Conservation (phyloP, 495 filamentous ascomycete genomes). For the Penicillium cosmopolitanum region DNA sequence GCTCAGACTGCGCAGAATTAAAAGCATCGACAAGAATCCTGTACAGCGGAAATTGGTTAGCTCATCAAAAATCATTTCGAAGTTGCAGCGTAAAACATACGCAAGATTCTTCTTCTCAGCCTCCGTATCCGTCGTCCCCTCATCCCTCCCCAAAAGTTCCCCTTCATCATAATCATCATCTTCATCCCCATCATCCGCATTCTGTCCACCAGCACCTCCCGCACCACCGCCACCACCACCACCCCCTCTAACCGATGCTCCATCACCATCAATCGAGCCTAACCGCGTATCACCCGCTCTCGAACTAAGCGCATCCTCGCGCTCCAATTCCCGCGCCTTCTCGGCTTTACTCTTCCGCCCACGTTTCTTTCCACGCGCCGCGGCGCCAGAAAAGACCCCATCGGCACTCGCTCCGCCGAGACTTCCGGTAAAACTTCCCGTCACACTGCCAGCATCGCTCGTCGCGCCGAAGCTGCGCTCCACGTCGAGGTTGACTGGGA, state of each 20-base stretch:
- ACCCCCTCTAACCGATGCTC: slow-evolving; percentile 46
- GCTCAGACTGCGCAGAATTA: slow-evolving; percentile 65
- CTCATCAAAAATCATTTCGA: background rate
- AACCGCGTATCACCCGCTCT: slow-evolving; percentile 53
- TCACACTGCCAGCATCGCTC: slow-evolving; percentile 69
- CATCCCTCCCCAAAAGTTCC: slow-evolving; percentile 62
- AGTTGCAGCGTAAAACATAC: slow-evolving; percentile 37
- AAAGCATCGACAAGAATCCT: slow-evolving; percentile 73
- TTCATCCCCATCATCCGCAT: slow-evolving; percentile 66
- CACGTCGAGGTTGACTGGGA: slow-evolving; percentile 62
- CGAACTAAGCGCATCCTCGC: slow-evolving; percentile 55
- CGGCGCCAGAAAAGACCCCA: slow-evolving; percentile 42
- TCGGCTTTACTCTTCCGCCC: slow-evolving; percentile 67
- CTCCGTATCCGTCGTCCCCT: slow-evolving; percentile 65
- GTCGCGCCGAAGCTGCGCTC: slow-evolving; percentile 68
- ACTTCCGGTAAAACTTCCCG: slow-evolving; percentile 61
- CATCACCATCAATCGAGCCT: slow-evolving; percentile 44
- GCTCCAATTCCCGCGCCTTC: slow-evolving; percentile 46
- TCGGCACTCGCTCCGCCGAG: slow-evolving; percentile 58
- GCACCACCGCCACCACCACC: slow-evolving; percentile 38
- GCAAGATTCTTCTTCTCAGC: slow-evolving; percentile 71
- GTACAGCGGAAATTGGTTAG: slow-evolving; percentile 18
- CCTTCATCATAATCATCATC: slow-evolving; percentile 68
- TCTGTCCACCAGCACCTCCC: slow-evolving; percentile 43
- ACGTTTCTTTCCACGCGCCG: slow-evolving; percentile 59